Percentiles rank a stretch among this genome's conserved stretches.
phyloP scores from a whole-genome alignment of 176 grass and related monocot genomes.

The Thinopyrum elongatum region DNA sequence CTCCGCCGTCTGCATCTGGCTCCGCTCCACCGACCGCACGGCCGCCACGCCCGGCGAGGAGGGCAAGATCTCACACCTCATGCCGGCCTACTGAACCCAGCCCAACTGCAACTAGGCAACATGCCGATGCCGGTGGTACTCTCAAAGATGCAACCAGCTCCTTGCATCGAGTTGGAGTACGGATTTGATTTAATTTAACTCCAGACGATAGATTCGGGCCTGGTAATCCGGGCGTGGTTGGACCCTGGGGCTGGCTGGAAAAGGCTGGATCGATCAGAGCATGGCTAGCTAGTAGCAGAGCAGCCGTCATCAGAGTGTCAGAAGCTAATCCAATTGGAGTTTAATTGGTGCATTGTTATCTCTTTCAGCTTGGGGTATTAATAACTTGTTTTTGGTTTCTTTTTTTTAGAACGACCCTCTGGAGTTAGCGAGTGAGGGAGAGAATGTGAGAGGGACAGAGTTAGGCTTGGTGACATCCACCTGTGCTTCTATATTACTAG shows the following conservation, averaged over 20 bases:
- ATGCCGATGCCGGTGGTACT: background rate
- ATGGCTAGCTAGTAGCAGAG: background rate
- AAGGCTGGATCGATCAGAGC: constrained; percentile 10
- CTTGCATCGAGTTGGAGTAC: background rate
- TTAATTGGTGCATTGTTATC: background rate
- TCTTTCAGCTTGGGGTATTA: background rate
- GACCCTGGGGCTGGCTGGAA: background rate
- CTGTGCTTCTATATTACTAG: background rate
- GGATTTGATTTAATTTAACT: background rate
- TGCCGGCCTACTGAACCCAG: constrained; percentile 65
- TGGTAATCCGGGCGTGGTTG: constrained; percentile 1
- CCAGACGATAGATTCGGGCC: background rate
- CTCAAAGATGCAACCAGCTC: background rate
- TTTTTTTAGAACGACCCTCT: background rate
- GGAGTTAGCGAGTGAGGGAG: background rate
- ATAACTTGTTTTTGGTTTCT: background rate
- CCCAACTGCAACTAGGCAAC: background rate
- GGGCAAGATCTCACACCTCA: constrained; percentile 80
- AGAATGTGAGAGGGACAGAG: background rate
- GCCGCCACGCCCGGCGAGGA: constrained; percentile 48
- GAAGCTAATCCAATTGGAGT: constrained; percentile 25
- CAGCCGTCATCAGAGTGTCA: constrained; percentile 22
- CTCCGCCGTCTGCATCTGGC: constrained; percentile 78
- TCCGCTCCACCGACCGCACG: constrained; percentile 45
- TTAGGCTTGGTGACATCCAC: constrained; percentile 24